Percentiles rank a stretch among this genome's conserved stretches.
These are phyloP conservation scores for Candida yuanshanica DNA, from an alignment of 805 yeast species.

Conservation along the genomic window DNA sequence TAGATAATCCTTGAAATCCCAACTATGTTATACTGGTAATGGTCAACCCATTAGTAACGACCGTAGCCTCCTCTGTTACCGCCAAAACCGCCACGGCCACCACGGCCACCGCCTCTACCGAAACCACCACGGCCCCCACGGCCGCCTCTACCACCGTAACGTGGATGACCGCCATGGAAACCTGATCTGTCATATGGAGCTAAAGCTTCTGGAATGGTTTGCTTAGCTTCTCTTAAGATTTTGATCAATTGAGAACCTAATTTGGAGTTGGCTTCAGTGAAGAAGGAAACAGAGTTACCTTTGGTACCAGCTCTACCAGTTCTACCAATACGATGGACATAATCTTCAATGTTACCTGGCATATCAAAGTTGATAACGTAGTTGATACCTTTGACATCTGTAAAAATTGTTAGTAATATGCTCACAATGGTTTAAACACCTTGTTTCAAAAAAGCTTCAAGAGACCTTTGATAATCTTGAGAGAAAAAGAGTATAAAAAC, in stretches of 20 bases:
- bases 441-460: neutral
- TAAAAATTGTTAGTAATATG: slow-evolving; percentile 23
- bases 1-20: too few relatives aligned
- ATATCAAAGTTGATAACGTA: slow-evolving; percentile 92
- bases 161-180: slow-evolving; percentile 55
- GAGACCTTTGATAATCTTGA: neutral
- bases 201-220: slow-evolving; percentile 76
- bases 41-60: neutral
- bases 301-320: slow-evolving; percentile 96
- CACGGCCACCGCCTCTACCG: slow-evolving; percentile 20
- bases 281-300: slow-evolving; percentile 94
- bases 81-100: slow-evolving; percentile 17
- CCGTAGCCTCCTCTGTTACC: slow-evolving; percentile 9
- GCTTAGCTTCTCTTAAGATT: slow-evolving; percentile 94
- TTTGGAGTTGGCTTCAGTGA: slow-evolving; percentile 81
- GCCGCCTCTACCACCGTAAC: slow-evolving; percentile 35
- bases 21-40: neutral
- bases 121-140: slow-evolving; percentile 33
- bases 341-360: slow-evolving; percentile 98
- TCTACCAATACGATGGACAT: slow-evolving; percentile 95
- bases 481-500: neutral
- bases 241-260: slow-evolving; percentile 87
- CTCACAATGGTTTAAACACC: neutral
- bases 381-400: slow-evolving; percentile 97
- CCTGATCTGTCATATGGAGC: slow-evolving; percentile 70